phyloP scores from a whole-genome alignment of 176 grass and related monocot genomes.

The Rhynchospora tenuis region DNA sequence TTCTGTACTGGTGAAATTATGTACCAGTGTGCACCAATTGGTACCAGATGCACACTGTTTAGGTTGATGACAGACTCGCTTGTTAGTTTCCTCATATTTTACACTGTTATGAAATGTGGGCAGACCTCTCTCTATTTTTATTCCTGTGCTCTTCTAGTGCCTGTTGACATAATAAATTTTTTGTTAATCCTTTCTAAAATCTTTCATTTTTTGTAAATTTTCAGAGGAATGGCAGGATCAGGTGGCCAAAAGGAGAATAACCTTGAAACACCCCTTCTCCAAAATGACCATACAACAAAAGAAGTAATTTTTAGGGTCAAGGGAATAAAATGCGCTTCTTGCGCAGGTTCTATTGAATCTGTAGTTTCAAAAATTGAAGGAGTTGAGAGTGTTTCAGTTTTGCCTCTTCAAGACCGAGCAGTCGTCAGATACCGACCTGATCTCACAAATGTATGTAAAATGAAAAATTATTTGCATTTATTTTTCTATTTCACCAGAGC shows the following conservation, averaged over 20 bases:
- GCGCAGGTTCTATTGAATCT: constrained; percentile 63
- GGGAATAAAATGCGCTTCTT: constrained; percentile 75
- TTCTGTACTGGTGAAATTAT: background rate
- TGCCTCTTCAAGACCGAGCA: constrained; percentile 57
- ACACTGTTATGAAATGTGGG: too few relatives aligned
- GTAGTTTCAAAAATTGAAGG: constrained; percentile 60
- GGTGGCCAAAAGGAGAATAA: constrained; percentile 29
- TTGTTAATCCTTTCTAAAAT: background rate
- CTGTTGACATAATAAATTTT: background rate
- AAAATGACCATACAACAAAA: constrained; percentile 38
- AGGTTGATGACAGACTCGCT: background rate
- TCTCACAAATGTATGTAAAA: constrained; percentile 61
- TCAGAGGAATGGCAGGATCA: background rate
- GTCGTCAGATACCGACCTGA: constrained; percentile 57
- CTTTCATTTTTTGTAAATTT: background rate
- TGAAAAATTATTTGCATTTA: background rate
- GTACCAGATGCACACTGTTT: background rate
- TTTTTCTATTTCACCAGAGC: background rate
- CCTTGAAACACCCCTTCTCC: constrained; percentile 64
- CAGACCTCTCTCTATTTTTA: background rate
- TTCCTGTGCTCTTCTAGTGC: background rate
- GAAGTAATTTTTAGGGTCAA: constrained; percentile 58
- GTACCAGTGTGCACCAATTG: background rate
- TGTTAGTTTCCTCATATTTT: background rate
- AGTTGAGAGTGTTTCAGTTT: constrained; percentile 75